Evolutionary conservation across 2,329 filamentous ascomycete species (phyloP).

Genomic region (Nemania sp.): DNA sequence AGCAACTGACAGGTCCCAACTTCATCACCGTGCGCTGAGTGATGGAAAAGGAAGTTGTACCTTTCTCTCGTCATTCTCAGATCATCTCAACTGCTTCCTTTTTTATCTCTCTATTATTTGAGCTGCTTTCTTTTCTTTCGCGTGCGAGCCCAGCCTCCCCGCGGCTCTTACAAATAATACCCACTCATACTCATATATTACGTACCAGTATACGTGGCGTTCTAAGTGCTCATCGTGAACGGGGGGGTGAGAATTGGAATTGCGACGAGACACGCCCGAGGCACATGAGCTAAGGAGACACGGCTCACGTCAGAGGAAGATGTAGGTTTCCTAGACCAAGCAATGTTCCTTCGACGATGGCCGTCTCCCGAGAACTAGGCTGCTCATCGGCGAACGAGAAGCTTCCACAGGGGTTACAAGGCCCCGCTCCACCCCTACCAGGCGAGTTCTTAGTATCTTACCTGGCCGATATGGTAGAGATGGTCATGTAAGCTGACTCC

Average conservation of each 20-base stretch:
- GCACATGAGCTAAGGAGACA: constrained; percentile 7
- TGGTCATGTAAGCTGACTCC: constrained; percentile 9
- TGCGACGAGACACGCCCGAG: constrained; percentile 5
- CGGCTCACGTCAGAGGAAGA: constrained; percentile 20
- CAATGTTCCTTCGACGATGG: constrained; percentile 7
- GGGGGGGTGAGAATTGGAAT: constrained; percentile 1
- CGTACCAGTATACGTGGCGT: constrained; percentile 11
- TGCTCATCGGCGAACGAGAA: background rate
- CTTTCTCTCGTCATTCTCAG: background rate
- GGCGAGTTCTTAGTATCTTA: background rate
- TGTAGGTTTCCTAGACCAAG: constrained; percentile 6
- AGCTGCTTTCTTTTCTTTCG: background rate
- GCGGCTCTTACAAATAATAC: constrained; percentile 12
- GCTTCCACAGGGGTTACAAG: constrained; percentile 3
- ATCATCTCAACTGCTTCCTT: background rate
- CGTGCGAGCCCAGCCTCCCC: constrained; percentile 7
- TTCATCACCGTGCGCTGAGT: too few relatives aligned
- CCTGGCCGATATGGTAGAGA: background rate
- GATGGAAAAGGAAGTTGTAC: too few relatives aligned
- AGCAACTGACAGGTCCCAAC: too few relatives aligned
- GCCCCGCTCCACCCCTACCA: background rate
- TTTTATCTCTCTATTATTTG: background rate
- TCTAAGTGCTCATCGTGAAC: constrained; percentile 1
- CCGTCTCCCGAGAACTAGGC: background rate
- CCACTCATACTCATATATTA: background rate